A percentile compares a stretch with the other conserved stretches of the same genome.
Evolutionary conservation across 495 filamentous ascomycete genomes (phyloP).

Genomic region (Daldinia grandis): DNA sequence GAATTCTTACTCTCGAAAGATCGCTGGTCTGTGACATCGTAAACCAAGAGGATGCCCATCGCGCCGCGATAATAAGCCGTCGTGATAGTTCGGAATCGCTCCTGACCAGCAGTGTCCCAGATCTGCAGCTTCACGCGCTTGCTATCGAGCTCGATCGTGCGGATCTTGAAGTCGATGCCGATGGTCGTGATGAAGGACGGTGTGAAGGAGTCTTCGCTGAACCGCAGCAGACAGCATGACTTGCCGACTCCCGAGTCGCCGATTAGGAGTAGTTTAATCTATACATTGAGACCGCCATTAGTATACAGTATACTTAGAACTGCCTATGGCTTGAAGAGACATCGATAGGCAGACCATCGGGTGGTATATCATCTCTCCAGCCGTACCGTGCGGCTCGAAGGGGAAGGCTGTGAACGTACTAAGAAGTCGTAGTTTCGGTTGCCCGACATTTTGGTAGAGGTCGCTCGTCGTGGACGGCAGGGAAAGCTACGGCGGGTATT

Average conservation of each 20-base stretch:
- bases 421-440: constrained; percentile 99
- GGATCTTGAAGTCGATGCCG: constrained; percentile 99
- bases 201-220: constrained; percentile 98
- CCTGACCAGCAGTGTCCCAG: constrained; percentile 98
- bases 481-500: constrained; percentile 8
- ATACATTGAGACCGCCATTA: constrained; percentile 18
- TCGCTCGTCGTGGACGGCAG: constrained; percentile 41
- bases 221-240: constrained; percentile 96
- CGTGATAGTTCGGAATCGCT: constrained; percentile 97
- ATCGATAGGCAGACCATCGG: background rate
- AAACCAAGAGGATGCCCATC: constrained; percentile 98
- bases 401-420: constrained; percentile 61
- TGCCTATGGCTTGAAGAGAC: background rate
- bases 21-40: constrained; percentile 97
- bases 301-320: constrained; percentile 3
- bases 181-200: constrained; percentile 99
- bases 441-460: constrained; percentile 77
- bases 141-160: constrained; percentile 96
- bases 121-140: constrained; percentile 99
- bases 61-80: constrained; percentile 98
- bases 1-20: constrained; percentile 87
- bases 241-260: constrained; percentile 98
- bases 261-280: constrained; percentile 99
- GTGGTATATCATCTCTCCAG: constrained; percentile 8
- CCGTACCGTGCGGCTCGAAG: constrained; percentile 14